A percentile compares a stretch with the other conserved stretches of the same genome.
These are phyloP conservation scores for Linanthus parryae DNA, from an alignment of 148 eudicot species.

Conservation along the genomic window DNA sequence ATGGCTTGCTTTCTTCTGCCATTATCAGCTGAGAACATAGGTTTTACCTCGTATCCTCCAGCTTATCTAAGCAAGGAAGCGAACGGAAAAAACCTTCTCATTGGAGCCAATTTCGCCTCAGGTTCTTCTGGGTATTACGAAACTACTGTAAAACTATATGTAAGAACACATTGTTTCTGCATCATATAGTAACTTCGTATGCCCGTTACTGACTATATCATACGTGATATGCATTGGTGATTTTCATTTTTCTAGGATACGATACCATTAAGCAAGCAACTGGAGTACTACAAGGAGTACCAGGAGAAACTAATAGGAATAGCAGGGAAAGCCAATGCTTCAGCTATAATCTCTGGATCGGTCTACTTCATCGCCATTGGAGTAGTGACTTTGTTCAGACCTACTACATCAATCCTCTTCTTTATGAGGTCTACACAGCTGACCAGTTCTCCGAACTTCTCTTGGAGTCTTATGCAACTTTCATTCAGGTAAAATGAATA, in stretches of 20 bases:
- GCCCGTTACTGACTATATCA: no score
- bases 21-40: slow-evolving; percentile 49
- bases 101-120: slow-evolving; percentile 68
- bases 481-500: slow-evolving; percentile 54
- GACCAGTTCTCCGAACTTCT: slow-evolving; percentile 47
- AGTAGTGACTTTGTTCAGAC: slow-evolving; percentile 68
- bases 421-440: slow-evolving; percentile 38
- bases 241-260: slow-evolving; percentile 24
- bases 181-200: no score
- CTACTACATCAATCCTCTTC: slow-evolving; percentile 60
- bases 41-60: slow-evolving; percentile 50
- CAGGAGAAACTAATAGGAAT: slow-evolving; percentile 29
- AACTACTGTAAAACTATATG: slow-evolving; percentile 48
- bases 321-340: slow-evolving; percentile 43
- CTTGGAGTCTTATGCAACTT: slow-evolving; percentile 26
- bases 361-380: slow-evolving; percentile 43
- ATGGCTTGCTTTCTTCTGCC: no score
- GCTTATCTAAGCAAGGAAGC: slow-evolving; percentile 50
- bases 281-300: slow-evolving; percentile 45
- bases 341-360: slow-evolving; percentile 37
- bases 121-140: slow-evolving; percentile 61
- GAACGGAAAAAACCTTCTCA: slow-evolving; percentile 34
- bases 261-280: slow-evolving; percentile 41
- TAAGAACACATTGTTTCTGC: slow-evolving; percentile 23
- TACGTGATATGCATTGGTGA: no score